These are phyloP conservation scores for Polyrhizophydium stewartii DNA, from an alignment of 371 early-diverging fungal genomes.

Conservation along the genomic window DNA sequence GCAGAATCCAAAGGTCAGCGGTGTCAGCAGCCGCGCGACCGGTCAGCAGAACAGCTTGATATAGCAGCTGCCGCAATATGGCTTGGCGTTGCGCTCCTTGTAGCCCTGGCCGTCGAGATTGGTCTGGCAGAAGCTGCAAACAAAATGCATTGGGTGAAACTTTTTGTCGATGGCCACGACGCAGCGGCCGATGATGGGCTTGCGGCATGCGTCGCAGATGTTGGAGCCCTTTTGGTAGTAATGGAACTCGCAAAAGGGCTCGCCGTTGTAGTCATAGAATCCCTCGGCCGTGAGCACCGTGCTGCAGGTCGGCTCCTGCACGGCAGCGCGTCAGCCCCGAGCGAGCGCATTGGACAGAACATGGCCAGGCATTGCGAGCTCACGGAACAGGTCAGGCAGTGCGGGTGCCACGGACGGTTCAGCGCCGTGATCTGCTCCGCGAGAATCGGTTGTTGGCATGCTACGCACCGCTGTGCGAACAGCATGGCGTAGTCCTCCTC, in stretches of 20 bases:
- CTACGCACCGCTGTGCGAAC: constrained; percentile 60
- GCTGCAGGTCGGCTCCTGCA: constrained; percentile 1
- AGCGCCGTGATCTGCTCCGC: constrained; percentile 59
- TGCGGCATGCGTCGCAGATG: constrained; percentile 34
- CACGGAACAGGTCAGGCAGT: constrained; percentile 69
- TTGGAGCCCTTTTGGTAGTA: constrained; percentile 31
- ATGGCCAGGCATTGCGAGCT: too few species aligned
- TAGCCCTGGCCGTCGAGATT: constrained; percentile 20
- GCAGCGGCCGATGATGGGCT: constrained; percentile 45
- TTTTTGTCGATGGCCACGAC: constrained; percentile 43
- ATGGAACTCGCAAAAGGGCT: constrained; percentile 62
- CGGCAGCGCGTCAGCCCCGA: too few species aligned
- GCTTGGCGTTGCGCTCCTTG: constrained; percentile 17
- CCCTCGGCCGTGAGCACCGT: constrained; percentile 34
- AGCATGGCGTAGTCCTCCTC: constrained; percentile 60
- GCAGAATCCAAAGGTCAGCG: too few species aligned
- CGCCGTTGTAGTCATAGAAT: constrained; percentile 45
- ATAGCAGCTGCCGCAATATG: constrained; percentile 19
- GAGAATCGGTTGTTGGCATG: constrained; percentile 56
- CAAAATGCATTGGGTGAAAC: constrained; percentile 54
- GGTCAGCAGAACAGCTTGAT: constrained; percentile 18
- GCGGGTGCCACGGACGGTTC: constrained; percentile 62
- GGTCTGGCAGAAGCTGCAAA: constrained; percentile 46
- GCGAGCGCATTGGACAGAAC: too few species aligned
- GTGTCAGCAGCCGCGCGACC: too few species aligned